Conservation (phyloP, 768 basidiomycete species). For the Hypholoma fasciculare region DNA sequence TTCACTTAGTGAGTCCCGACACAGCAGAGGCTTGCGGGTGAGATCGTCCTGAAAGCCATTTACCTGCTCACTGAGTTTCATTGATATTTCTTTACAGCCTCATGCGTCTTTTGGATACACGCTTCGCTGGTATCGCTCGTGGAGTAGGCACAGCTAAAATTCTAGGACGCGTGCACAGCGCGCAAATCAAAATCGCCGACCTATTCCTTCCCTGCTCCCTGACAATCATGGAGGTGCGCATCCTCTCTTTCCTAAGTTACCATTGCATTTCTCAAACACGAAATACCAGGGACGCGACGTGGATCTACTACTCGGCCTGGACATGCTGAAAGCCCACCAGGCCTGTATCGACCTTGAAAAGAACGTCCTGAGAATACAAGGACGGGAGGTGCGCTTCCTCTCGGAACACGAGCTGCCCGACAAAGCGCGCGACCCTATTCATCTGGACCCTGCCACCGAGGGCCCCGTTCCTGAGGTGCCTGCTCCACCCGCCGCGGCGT, state of each 20-base stretch:
- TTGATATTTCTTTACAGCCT: conserved; percentile 46
- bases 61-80: not conserved
- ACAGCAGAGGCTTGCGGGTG: conserved; percentile 91
- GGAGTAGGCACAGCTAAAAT: conserved; percentile 96
- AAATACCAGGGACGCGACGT: conserved; percentile 75
- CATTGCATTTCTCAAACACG: not conserved
- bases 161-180: conserved; percentile 90
- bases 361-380: conserved; percentile 89
- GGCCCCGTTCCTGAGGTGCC: conserved; percentile 19
- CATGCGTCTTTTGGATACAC: conserved; percentile 89
- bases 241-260: not conserved
- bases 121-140: conserved; percentile 85
- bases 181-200: conserved; percentile 87
- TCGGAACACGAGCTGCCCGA: conserved; percentile 94
- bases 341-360: conserved; percentile 94
- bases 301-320: conserved; percentile 96
- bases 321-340: conserved; percentile 98
- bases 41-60: conserved; percentile 17
- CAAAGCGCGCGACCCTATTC: conserved; percentile 52
- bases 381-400: conserved; percentile 84
- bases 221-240: conserved; percentile 87
- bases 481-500: conserved; percentile 16
- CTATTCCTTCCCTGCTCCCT: conserved; percentile 87
- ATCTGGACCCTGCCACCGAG: conserved; percentile 21
- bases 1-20: conserved; percentile 77